Percentiles rank a stretch among this genome's conserved stretches.
These are phyloP conservation scores for Clarireedia paspali DNA, from an alignment of 2,329 filamentous ascomycete genomes.

Conservation along the genomic window DNA sequence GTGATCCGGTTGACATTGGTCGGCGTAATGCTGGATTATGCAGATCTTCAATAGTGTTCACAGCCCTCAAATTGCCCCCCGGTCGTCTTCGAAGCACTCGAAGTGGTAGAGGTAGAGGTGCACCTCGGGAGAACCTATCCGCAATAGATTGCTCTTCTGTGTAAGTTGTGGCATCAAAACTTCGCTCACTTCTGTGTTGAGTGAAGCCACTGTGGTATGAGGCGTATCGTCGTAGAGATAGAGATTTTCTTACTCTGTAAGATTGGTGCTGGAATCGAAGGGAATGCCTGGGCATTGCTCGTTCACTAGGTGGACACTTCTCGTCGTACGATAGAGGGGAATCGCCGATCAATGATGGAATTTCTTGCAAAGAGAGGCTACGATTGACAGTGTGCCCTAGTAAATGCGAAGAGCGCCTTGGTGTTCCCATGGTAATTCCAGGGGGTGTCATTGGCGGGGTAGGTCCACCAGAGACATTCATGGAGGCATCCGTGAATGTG, in stretches of 20 bases:
- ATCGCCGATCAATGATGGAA: slow-evolving; percentile 23
- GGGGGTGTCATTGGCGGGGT: slow-evolving; percentile 58
- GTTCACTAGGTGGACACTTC: slow-evolving; percentile 19
- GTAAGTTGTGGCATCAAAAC: slow-evolving; percentile 53
- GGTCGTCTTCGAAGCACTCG: slow-evolving; percentile 63
- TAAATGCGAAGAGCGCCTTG: slow-evolving; percentile 48
- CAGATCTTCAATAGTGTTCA: slow-evolving; percentile 55
- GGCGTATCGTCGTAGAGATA: slow-evolving; percentile 47
- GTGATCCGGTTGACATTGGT: slow-evolving; percentile 50
- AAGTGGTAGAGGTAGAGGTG: slow-evolving; percentile 43
- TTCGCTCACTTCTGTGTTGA: slow-evolving; percentile 43
- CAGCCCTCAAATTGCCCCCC: slow-evolving; percentile 66
- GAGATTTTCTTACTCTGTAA: slow-evolving; percentile 42
- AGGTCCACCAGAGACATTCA: slow-evolving; percentile 42
- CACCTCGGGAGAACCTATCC: slow-evolving; percentile 37
- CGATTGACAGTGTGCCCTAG: slow-evolving; percentile 34
- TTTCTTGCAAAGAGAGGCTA: slow-evolving; percentile 29
- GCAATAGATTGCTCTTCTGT: slow-evolving; percentile 42
- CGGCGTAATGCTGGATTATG: slow-evolving; percentile 42
- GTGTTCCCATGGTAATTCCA: slow-evolving; percentile 36
- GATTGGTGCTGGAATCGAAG: slow-evolving; percentile 17
- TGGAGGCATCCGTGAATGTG: slow-evolving; percentile 45
- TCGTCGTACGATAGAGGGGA: slow-evolving; percentile 19
- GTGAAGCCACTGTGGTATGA: slow-evolving; percentile 52
- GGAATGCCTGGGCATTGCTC: slow-evolving; percentile 16